phyloP scores from a whole-genome alignment of 192 early-diverging fungal species.

The Entophlyctis helioformis region DNA sequence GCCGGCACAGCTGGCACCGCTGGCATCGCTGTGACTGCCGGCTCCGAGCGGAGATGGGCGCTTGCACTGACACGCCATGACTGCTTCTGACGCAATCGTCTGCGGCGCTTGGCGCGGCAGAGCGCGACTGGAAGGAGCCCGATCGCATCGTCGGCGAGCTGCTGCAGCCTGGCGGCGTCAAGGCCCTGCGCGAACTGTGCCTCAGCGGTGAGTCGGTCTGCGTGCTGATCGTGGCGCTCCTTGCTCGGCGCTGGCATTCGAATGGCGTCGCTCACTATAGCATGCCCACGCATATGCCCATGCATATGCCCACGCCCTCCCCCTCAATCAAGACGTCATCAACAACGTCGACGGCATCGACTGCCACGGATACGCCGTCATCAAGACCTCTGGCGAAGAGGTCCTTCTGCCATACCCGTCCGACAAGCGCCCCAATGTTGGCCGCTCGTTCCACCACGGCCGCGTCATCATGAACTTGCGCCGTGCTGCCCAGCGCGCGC shows the following conservation, averaged over 20 bases:
- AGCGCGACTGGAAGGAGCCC: constrained; percentile 84
- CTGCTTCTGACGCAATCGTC: neutral
- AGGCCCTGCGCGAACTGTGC: constrained; percentile 66
- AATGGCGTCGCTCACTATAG: too few species aligned
- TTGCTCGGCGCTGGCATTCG: too few species aligned
- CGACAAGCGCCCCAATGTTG: constrained; percentile 36
- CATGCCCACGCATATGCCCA: too few species aligned
- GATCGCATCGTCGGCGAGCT: constrained; percentile 98
- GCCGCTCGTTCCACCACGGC: constrained; percentile 89
- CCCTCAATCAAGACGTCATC: constrained; percentile 67
- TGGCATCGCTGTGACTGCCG: neutral
- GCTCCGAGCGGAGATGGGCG: too few species aligned
- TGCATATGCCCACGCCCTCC: neutral
- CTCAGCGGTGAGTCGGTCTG: too few species aligned
- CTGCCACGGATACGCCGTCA: constrained; percentile 78
- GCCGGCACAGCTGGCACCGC: too few species aligned
- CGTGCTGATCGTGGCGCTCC: too few species aligned
- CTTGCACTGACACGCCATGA: neutral
- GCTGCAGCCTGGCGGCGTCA: constrained; percentile 87
- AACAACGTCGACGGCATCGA: constrained; percentile 77
- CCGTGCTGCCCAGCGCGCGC: constrained; percentile 34
- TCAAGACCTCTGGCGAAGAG: constrained; percentile 37
- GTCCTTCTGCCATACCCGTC: constrained; percentile 67
- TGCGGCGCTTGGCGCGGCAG: constrained; percentile 22
- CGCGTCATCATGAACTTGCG: constrained; percentile 80